These are phyloP conservation scores for Blastobotrys proliferans DNA, from an alignment of 1,139 yeast species.

Conservation along the genomic window DNA sequence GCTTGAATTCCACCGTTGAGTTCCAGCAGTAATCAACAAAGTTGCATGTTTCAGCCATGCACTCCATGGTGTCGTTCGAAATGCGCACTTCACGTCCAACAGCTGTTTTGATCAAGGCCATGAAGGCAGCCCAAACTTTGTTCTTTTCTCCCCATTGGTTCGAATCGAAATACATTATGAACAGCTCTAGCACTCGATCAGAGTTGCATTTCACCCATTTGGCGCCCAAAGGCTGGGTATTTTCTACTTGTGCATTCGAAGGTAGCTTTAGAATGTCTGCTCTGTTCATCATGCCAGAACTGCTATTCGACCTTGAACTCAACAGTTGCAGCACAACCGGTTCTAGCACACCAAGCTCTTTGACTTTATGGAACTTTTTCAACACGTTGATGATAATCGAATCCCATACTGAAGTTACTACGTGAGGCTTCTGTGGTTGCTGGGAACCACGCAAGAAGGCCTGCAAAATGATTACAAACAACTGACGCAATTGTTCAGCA, in stretches of 20 bases:
- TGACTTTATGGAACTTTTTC: neutral
- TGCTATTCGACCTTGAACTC: neutral
- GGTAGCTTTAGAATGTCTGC: too few species aligned
- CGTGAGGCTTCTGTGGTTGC: neutral
- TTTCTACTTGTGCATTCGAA: too few species aligned
- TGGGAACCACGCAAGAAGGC: neutral
- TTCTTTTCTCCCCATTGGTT: slow-evolving; percentile 13
- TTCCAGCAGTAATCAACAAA: slow-evolving; percentile 16
- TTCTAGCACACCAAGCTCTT: neutral
- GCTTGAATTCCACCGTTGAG: neutral
- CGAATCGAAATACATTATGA: slow-evolving; percentile 10
- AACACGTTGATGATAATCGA: neutral
- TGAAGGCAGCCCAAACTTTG: slow-evolving; percentile 15
- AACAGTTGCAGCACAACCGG: neutral
- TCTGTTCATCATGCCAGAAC: too few species aligned
- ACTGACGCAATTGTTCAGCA: neutral
- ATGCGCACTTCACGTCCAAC: slow-evolving; percentile 24
- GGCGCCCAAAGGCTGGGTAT: slow-evolving; percentile 5
- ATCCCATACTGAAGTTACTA: neutral
- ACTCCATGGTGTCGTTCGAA: slow-evolving; percentile 23
- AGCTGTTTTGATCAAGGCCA: slow-evolving; percentile 15
- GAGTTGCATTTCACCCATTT: slow-evolving; percentile 7
- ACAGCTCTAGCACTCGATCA: neutral
- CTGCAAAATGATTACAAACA: neutral
- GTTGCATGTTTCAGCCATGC: slow-evolving; percentile 21